Evolutionary conservation across 306 rosid genomes (phyloP), one percentile per base, ranked within the genome.

Genomic region (Citrullus colocynthis): DNA sequence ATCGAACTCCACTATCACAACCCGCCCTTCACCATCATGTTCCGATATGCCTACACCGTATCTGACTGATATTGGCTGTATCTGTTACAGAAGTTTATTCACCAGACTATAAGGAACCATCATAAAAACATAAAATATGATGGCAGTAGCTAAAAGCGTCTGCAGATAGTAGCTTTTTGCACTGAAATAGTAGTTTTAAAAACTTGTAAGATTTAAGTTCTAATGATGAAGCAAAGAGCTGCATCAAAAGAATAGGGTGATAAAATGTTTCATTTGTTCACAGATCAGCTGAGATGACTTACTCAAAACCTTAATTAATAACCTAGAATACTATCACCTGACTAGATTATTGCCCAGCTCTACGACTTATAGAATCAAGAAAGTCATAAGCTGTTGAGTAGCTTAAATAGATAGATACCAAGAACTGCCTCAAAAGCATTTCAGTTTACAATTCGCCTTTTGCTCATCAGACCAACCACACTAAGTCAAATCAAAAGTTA

Each of bases 21-120:
- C 83, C 78, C 98, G 87, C 71, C 98, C 98, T 79, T 94, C 98
- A 74, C 90, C 82, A 76, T 94, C 98, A 87, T 92, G 97, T 79
- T 92, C 92, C 16, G 91, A 80, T 69, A 90, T 76, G 80, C 97
- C 97, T 60, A 94, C 80, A 82, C 98, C 98, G 82, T 91, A 94
- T 84, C 86, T 88, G 82, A 94, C 92, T 64, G 98, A 89, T 81
- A 90, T 90, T 55, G 97, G 98, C 77, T 89, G 87, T 77, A 90
- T 75, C 98, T 94, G 94, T 78, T 52, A 83, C 75, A 52, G 32
- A 82, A 77, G 5, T 56, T 37, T 75, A 51, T 61, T 37, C 37
- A 48, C 75, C 45, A 80, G 82, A 80, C 11, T 45, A 86, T 80
- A 75, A 71, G 41, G 57, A 82, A 41, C 78, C 78, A 61, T 65